A percentile compares a stretch with the other conserved stretches of the same genome.
These are phyloP conservation scores for Yarrowia yakushimensis DNA, from an alignment of 805 yeast genomes.

Conservation along the genomic window DNA sequence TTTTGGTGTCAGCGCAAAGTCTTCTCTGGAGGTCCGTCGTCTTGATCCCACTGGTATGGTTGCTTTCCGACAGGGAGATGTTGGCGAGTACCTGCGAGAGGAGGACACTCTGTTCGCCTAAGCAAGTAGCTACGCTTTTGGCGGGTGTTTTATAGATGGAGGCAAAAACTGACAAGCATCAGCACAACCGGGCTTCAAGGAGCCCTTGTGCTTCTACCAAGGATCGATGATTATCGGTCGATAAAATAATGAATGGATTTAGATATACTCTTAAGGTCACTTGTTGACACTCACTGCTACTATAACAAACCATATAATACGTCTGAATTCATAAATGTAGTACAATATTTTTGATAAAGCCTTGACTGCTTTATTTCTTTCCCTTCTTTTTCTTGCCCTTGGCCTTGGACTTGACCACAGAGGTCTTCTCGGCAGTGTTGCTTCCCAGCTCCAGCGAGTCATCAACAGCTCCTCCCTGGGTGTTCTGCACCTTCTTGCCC, in stretches of 20 bases:
- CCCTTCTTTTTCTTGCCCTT: slow-evolving; percentile 39
- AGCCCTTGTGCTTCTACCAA: background rate
- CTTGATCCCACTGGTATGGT: slow-evolving; percentile 92
- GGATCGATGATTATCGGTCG: background rate
- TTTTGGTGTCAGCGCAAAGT: slow-evolving; percentile 90
- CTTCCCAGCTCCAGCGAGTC: slow-evolving; percentile 28
- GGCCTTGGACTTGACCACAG: slow-evolving; percentile 28
- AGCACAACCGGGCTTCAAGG: background rate
- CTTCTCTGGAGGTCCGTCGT: slow-evolving; percentile 81
- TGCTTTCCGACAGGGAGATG: slow-evolving; percentile 94
- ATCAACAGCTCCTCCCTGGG: slow-evolving; percentile 58
- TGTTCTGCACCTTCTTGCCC: slow-evolving; percentile 44
- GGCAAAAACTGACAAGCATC: slow-evolving; percentile 17
- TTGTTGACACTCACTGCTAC: no score
- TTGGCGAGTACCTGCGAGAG: slow-evolving; percentile 96
- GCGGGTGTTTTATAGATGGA: background rate
- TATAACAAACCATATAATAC: background rate
- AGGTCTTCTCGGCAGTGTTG: slow-evolving; percentile 21
- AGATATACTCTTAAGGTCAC: no score
- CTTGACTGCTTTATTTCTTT: slow-evolving; percentile 29
- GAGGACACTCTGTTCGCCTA: slow-evolving; percentile 92
- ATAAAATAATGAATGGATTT: slow-evolving; percentile 12
- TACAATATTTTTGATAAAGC: background rate
- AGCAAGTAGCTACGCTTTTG: background rate
- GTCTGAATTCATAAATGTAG: background rate